Conservation (phyloP, 139 green algal species). For the Desmodesmus armatus region DNA sequence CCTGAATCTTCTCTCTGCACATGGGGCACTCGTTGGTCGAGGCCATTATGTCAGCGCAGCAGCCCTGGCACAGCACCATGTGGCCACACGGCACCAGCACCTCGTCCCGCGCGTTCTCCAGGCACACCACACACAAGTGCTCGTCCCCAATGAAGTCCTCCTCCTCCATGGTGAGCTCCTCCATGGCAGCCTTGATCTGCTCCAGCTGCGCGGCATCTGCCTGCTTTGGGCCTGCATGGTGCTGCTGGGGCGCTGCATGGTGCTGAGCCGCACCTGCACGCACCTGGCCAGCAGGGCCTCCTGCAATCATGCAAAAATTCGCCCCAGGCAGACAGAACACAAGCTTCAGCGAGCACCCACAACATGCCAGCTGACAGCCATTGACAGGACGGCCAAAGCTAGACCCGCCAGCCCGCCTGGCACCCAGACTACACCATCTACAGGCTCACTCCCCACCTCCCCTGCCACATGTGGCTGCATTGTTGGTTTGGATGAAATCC, state of each 20-base stretch:
- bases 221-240: not conserved
- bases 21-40: constrained; percentile 33
- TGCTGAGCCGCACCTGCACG: too few species aligned
- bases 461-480: too few species aligned
- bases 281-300: too few species aligned
- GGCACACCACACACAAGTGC: constrained; percentile 62
- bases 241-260: constrained; percentile 8
- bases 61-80: constrained; percentile 61
- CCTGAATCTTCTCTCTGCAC: constrained; percentile 29
- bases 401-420: too few species aligned
- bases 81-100: constrained; percentile 66
- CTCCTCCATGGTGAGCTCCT: constrained; percentile 29
- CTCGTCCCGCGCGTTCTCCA: constrained; percentile 35
- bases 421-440: too few species aligned
- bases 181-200: constrained; percentile 14
- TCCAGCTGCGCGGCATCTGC: not conserved
- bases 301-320: too few species aligned
- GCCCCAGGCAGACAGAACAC: too few species aligned
- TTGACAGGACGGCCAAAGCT: too few species aligned
- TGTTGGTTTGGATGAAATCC: too few species aligned
- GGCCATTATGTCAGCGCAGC: constrained; percentile 17
- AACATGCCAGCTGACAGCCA: too few species aligned
- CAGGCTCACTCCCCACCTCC: too few species aligned
- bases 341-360: too few species aligned
- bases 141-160: constrained; percentile 33